Conservation (phyloP, 352 stramenopile genomes). For the Phytopythium chamaehyphon region DNA sequence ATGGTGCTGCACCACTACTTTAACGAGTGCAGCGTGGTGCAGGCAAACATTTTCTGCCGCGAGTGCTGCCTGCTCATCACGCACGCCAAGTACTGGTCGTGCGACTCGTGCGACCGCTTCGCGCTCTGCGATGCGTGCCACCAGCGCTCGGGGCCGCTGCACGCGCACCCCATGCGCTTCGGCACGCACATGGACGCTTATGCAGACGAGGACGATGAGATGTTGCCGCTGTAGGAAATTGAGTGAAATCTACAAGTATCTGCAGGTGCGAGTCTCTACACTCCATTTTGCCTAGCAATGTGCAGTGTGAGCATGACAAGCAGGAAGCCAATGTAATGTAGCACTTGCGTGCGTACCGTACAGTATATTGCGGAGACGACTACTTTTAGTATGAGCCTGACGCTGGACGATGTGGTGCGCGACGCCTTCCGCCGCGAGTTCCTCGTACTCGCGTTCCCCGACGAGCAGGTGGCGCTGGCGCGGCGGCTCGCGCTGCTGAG, state of each 20-base stretch:
- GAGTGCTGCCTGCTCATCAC: constrained; percentile 79
- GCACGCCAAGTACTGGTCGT: constrained; percentile 66
- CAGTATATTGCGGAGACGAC: not conserved
- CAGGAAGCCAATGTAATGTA: too few relatives aligned
- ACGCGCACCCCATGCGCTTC: constrained; percentile 49
- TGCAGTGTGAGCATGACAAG: too few relatives aligned
- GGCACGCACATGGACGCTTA: constrained; percentile 6
- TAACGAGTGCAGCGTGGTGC: constrained; percentile 54
- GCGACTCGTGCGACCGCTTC: constrained; percentile 43
- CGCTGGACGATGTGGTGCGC: constrained; percentile 52
- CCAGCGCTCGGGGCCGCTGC: constrained; percentile 31
- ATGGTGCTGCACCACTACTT: constrained; percentile 89
- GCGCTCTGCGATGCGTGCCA: constrained; percentile 73
- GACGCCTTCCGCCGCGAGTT: constrained; percentile 54
- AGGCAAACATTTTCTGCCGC: constrained; percentile 73
- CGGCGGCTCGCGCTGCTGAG: constrained; percentile 53
- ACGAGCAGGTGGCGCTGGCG: constrained; percentile 50
- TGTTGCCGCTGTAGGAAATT: not conserved
- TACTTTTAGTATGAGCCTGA: too few relatives aligned
- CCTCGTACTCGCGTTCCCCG: constrained; percentile 53
- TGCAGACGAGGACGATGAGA: not conserved
- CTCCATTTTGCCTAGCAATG: too few relatives aligned
- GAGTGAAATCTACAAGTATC: too few relatives aligned
- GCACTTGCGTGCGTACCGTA: too few relatives aligned
- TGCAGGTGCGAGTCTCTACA: not conserved